Conservation (phyloP, 2,329 filamentous ascomycete genomes). For the Penicillium sp. region DNA sequence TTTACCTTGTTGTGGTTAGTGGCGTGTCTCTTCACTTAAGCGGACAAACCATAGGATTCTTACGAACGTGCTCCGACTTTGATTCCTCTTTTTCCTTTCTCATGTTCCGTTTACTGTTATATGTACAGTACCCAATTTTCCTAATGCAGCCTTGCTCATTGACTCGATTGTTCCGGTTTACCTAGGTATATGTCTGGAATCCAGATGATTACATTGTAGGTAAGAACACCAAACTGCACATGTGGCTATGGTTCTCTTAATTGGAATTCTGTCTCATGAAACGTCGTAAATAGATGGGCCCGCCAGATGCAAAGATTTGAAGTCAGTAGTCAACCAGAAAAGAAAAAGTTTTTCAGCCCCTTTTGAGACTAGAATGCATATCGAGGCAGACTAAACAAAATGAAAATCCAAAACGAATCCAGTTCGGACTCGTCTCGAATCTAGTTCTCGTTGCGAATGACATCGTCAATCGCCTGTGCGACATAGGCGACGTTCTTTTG, state of each 20-base stretch:
- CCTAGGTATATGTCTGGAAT: neutral
- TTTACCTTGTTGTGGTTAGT: slow-evolving; percentile 10
- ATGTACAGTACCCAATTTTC: slow-evolving; percentile 21
- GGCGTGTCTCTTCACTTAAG: slow-evolving; percentile 5
- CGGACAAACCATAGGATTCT: slow-evolving; percentile 6
- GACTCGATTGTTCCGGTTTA: neutral
- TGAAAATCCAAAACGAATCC: neutral
- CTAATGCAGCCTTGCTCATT: slow-evolving; percentile 9
- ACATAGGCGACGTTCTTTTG: slow-evolving; percentile 40
- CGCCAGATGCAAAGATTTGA: slow-evolving; percentile 12
- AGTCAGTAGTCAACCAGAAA: neutral
- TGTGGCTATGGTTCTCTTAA: slow-evolving; percentile 5
- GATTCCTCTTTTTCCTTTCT: slow-evolving; percentile 8
- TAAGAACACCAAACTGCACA: neutral
- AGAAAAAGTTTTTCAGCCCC: neutral
- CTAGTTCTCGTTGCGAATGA: slow-evolving; percentile 34
- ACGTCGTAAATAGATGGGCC: slow-evolving; percentile 15
- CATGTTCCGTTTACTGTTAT: slow-evolving; percentile 8
- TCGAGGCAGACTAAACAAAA: slow-evolving; percentile 1
- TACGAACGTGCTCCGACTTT: slow-evolving; percentile 11
- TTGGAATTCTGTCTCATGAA: slow-evolving; percentile 23
- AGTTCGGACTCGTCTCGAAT: neutral
- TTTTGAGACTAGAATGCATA: neutral
- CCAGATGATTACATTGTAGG: neutral
- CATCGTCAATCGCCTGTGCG: slow-evolving; percentile 36